phyloP scores from a whole-genome alignment of 2,329 filamentous ascomycete genomes.

The Paecilomyces niveus region DNA sequence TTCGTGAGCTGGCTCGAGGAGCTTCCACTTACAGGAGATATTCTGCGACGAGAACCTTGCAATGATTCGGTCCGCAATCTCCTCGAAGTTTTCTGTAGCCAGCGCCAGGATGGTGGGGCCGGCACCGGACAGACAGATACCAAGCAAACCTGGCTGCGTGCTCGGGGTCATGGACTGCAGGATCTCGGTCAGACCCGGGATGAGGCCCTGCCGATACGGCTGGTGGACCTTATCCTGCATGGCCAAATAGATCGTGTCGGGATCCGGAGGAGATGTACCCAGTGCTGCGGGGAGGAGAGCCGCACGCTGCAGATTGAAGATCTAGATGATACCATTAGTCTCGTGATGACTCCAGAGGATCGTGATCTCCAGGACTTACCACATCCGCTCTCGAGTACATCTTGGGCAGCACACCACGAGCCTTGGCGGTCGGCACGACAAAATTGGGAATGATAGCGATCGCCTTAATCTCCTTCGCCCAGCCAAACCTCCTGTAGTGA shows the following conservation, averaged over 20 bases:
- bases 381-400: constrained; percentile 76
- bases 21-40: constrained; percentile 76
- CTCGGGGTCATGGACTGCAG: constrained; percentile 83
- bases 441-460: constrained; percentile 95
- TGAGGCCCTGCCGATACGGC: constrained; percentile 84
- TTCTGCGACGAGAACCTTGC: constrained; percentile 56
- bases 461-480: constrained; percentile 92
- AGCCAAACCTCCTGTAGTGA: constrained; percentile 91
- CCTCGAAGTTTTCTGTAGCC: constrained; percentile 81
- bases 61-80: constrained; percentile 76
- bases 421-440: constrained; percentile 88
- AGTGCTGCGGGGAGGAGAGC: constrained; percentile 84
- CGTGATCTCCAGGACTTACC: constrained; percentile 44
- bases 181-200: constrained; percentile 86
- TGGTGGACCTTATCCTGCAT: constrained; percentile 99
- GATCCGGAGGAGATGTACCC: constrained; percentile 81
- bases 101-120: constrained; percentile 92
- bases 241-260: constrained; percentile 88
- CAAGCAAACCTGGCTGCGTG: constrained; percentile 79
- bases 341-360: background rate
- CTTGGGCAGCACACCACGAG: constrained; percentile 74
- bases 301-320: constrained; percentile 90
- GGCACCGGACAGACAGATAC: constrained; percentile 90
- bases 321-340: constrained; percentile 19
- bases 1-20: constrained; percentile 78